Evolutionary conservation across 2,329 filamentous ascomycete genomes (phyloP).

Genomic region (Phaeosphaeriaceae sp.): DNA sequence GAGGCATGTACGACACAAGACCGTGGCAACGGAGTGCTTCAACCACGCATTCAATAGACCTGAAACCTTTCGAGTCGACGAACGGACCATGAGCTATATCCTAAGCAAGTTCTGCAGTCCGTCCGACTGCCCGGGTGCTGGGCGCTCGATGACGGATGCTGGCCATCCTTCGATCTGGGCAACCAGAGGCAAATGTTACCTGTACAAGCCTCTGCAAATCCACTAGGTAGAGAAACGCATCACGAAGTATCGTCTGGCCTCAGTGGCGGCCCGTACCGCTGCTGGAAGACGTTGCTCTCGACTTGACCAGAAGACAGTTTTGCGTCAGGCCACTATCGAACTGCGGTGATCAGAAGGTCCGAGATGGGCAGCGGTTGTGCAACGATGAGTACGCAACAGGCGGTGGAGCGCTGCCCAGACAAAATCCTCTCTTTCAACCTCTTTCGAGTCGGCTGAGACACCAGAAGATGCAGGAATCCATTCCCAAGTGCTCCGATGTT

Average conservation of each 20-base stretch:
- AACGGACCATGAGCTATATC: not conserved
- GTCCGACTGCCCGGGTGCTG: not conserved
- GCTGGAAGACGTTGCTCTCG: constrained; percentile 34
- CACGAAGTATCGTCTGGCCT: constrained; percentile 5
- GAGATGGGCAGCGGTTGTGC: constrained; percentile 35
- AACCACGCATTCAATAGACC: not conserved
- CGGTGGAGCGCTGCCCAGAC: constrained; percentile 22
- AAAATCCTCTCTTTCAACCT: constrained; percentile 23
- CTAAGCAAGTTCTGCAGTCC: not conserved
- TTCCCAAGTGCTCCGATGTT: constrained; percentile 37
- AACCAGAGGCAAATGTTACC: not conserved
- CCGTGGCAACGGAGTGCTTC: not conserved
- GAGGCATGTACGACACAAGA: constrained; percentile 3
- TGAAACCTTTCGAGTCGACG: constrained; percentile 1
- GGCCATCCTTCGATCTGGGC: not conserved
- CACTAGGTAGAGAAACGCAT: not conserved
- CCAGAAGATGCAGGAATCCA: constrained; percentile 26
- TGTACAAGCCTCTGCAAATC: not conserved
- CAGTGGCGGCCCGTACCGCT: constrained; percentile 36
- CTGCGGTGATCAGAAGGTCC: constrained; percentile 32
- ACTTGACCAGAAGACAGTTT: constrained; percentile 29
- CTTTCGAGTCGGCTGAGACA: constrained; percentile 42
- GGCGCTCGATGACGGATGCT: too few relatives aligned
- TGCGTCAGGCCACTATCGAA: constrained; percentile 28
- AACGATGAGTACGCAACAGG: constrained; percentile 31